Percentiles rank a stretch among this genome's conserved stretches.
Conservation (phyloP, 331 rosid genomes). For the Saraca asoca region DNA sequence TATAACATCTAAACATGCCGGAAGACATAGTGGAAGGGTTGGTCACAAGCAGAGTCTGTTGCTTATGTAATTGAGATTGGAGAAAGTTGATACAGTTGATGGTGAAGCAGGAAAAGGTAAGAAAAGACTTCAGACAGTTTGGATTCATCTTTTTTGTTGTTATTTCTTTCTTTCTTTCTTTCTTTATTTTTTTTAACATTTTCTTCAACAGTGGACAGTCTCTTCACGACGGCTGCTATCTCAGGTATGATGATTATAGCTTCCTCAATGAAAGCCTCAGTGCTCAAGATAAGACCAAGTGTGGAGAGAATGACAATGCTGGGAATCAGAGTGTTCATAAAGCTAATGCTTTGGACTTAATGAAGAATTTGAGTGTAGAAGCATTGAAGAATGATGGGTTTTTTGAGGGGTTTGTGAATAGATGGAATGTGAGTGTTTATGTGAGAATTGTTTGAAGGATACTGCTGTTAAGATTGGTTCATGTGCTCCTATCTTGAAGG, state of each 20-base stretch:
- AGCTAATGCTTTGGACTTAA: constrained; percentile 49
- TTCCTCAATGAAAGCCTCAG: constrained; percentile 55
- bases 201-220: too few relatives aligned
- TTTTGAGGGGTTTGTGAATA: constrained; percentile 54
- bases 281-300: constrained; percentile 42
- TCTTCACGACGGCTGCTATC: constrained; percentile 74
- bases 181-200: too few relatives aligned
- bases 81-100: too few relatives aligned
- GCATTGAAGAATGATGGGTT: constrained; percentile 54
- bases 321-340: constrained; percentile 38
- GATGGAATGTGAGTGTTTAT: too few relatives aligned
- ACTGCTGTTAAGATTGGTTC: constrained; percentile 44
- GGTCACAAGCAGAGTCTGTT: too few relatives aligned
- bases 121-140: too few relatives aligned
- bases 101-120: too few relatives aligned
- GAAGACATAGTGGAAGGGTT: too few relatives aligned
- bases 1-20: too few relatives aligned
- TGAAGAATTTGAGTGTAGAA: constrained; percentile 52
- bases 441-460: constrained; percentile 51
- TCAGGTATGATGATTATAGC: constrained; percentile 58
- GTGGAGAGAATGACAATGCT: constrained; percentile 31
- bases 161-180: too few relatives aligned
- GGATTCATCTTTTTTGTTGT: too few relatives aligned
- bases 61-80: too few relatives aligned
- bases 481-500: constrained; percentile 65